Evolutionary conservation across 2,329 filamentous ascomycete genomes (phyloP).

Genomic region (Conoideocrella luteorostrata): DNA sequence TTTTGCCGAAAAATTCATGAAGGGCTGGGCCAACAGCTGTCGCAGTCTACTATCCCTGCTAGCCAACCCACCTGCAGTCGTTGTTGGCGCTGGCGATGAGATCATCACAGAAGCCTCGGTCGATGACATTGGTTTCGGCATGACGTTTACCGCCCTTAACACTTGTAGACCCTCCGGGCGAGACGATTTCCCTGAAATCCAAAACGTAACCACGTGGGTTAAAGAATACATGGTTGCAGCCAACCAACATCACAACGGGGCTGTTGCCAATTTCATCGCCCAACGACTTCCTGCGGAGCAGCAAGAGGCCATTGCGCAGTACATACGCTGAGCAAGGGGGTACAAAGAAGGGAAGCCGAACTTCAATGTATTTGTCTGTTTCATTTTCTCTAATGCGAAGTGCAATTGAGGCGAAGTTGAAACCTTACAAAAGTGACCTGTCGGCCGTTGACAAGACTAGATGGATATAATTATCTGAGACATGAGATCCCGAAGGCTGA

Average conservation of each 20-base stretch:
- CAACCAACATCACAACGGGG: conserved; percentile 65
- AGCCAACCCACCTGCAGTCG: conserved; percentile 73
- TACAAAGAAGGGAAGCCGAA: too few relatives aligned
- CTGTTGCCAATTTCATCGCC: conserved; percentile 63
- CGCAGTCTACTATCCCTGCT: conserved; percentile 84
- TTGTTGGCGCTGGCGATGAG: conserved; percentile 61
- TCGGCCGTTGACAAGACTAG: not conserved
- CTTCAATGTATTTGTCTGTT: too few relatives aligned
- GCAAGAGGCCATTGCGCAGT: conserved; percentile 45
- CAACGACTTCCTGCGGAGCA: conserved; percentile 62
- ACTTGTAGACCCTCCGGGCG: conserved; percentile 70
- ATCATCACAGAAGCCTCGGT: conserved; percentile 82
- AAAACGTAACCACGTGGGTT: conserved; percentile 80
- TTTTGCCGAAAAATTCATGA: conserved; percentile 75
- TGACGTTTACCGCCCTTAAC: conserved; percentile 89
- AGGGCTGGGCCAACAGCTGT: conserved; percentile 88
- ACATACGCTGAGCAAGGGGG: conserved; percentile 32
- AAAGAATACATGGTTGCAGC: conserved; percentile 69
- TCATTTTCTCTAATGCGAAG: too few relatives aligned
- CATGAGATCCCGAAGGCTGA: not conserved
- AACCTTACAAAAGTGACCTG: not conserved
- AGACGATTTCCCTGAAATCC: conserved; percentile 83
- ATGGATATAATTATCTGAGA: not conserved
- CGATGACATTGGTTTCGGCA: conserved; percentile 89
- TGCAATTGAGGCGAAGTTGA: too few relatives aligned